Evolutionary conservation across 2,329 filamentous ascomycete genomes (phyloP).

Genomic region (Colletotrichum sp.): DNA sequence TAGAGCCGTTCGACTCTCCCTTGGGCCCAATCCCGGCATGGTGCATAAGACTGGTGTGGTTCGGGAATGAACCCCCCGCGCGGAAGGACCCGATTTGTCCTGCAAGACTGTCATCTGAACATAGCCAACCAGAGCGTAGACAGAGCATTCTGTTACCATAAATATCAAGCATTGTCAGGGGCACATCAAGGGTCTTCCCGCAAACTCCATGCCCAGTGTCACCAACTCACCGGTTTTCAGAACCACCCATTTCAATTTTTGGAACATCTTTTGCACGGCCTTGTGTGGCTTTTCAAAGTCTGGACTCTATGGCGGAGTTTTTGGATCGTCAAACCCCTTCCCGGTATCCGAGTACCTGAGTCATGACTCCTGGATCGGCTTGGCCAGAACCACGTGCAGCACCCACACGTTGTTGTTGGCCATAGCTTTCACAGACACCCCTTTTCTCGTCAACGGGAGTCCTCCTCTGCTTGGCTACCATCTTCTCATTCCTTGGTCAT

Average conservation of each 20-base stretch:
- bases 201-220: not conserved
- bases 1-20: not conserved
- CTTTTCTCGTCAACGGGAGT: not conserved
- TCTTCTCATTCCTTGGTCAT: not conserved
- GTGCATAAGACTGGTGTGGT: slow-evolving; percentile 3
- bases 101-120: not conserved
- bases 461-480: not conserved
- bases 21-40: not conserved
- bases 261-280: not conserved
- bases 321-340: not conserved
- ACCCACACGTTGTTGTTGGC: not conserved
- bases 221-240: not conserved
- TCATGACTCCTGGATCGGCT: not conserved
- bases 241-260: not conserved
- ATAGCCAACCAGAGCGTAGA: not conserved
- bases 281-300: not conserved
- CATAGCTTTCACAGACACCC: not conserved
- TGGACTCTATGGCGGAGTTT: not conserved
- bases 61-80: not conserved
- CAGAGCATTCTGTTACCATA: not conserved
- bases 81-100: slow-evolving; percentile 17
- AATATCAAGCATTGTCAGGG: slow-evolving; percentile 5
- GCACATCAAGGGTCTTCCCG: not conserved
- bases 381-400: not conserved
- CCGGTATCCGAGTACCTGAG: not conserved